These are phyloP conservation scores for Xylaria acuta DNA, from an alignment of 495 filamentous ascomycete genomes.

Conservation along the genomic window DNA sequence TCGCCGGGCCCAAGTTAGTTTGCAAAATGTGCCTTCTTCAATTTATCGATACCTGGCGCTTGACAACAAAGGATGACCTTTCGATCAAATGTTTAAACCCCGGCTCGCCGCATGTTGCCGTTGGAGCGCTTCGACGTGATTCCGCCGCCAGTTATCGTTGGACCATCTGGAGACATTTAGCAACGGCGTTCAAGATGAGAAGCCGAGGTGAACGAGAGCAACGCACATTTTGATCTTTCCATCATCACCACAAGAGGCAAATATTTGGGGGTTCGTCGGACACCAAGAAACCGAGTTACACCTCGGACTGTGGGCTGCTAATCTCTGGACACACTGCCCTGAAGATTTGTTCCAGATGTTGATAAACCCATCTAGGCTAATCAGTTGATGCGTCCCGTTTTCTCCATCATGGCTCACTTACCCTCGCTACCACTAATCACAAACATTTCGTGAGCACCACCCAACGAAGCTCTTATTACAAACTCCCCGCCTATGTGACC, in stretches of 20 bases:
- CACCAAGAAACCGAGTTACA: constrained; percentile 96
- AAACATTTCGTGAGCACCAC: constrained; percentile 89
- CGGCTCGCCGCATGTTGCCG: constrained; percentile 17
- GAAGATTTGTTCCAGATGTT: constrained; percentile 92
- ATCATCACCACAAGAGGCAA: constrained; percentile 93
- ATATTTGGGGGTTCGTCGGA: constrained; percentile 79
- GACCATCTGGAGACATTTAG: constrained; percentile 42
- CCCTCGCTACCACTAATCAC: constrained; percentile 92
- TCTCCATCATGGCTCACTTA: constrained; percentile 44
- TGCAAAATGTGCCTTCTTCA: constrained; percentile 1
- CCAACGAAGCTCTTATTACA: constrained; percentile 82
- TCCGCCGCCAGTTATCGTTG: constrained; percentile 31
- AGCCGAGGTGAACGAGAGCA: background rate
- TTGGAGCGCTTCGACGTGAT: constrained; percentile 18
- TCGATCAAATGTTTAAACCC: constrained; percentile 20
- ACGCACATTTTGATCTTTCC: constrained; percentile 82
- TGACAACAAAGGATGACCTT: background rate
- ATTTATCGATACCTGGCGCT: background rate
- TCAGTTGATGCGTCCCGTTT: constrained; percentile 30
- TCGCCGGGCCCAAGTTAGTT: background rate
- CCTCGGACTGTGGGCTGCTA: constrained; percentile 75
- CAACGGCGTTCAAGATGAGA: background rate
- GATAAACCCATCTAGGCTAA: constrained; percentile 70
- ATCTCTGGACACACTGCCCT: constrained; percentile 72
- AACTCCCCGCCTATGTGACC: constrained; percentile 75